Percentiles rank a stretch among this genome's conserved stretches.
These are phyloP conservation scores for Botrytis hyacinthi DNA, from an alignment of 2,329 filamentous ascomycete species.

Conservation along the genomic window DNA sequence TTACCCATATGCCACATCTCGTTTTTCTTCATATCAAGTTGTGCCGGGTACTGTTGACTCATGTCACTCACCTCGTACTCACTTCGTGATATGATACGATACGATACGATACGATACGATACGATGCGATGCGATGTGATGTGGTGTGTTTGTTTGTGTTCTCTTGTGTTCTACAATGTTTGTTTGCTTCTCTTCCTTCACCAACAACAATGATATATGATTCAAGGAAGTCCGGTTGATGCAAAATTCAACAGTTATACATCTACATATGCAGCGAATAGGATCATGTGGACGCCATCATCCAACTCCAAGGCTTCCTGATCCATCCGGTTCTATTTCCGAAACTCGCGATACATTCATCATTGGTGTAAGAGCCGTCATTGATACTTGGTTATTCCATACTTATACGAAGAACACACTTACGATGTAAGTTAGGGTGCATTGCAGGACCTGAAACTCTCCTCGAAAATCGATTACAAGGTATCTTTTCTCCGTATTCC, in stretches of 20 bases:
- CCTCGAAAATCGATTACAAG: background rate
- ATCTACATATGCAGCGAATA: background rate
- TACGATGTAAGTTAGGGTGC: background rate
- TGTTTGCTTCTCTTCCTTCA: constrained; percentile 8
- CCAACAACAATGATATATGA: background rate
- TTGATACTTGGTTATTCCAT: background rate
- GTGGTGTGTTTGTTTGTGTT: background rate
- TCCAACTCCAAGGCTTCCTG: background rate
- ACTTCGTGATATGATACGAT: too few relatives aligned
- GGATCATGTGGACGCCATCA: constrained; percentile 2
- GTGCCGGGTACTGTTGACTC: background rate
- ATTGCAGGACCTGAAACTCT: constrained; percentile 11
- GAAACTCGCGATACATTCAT: background rate
- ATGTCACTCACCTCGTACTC: background rate
- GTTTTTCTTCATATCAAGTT: background rate
- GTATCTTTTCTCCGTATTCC: background rate
- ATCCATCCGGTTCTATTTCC: constrained; percentile 8
- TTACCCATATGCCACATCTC: background rate
- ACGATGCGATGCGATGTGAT: background rate
- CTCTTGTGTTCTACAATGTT: background rate
- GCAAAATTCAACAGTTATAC: background rate
- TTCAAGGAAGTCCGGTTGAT: background rate
- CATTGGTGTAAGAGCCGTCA: background rate
- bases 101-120: too few relatives aligned
- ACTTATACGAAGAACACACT: background rate